Base-by-base conservation (phyloP, 305 asterid species). In the Rubia tinctorum region DNA sequence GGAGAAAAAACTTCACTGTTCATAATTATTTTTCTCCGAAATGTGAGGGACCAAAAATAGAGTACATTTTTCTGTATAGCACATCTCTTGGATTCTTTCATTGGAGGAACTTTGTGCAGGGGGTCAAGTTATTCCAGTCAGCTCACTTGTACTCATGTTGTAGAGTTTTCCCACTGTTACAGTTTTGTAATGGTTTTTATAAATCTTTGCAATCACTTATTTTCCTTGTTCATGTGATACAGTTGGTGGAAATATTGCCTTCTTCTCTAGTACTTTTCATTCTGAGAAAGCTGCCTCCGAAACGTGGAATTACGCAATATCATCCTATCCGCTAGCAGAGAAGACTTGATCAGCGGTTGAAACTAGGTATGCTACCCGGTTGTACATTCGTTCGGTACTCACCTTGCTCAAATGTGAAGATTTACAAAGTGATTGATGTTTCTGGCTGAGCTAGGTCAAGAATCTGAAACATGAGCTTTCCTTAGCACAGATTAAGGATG, bases 251-350 rank as follows among this genome's bases (percentile, higher is more conserved):
- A 86, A 90, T 94, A 78, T 64, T 92, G 75, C 99, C 99, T 20
- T 94, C 99, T 42, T 83, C 96, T 0, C 95, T 94, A 11, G 97
- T 94, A 71, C 98, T 94, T 81, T 94, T 90, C 88, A 94, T 95
- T 79, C 83, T 95, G 94, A 83, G 98, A 84, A 95, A 95, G 86
- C 75, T 95, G 83, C 99, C 99, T 68, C 98, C 99, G 13, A 95
- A 87, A 75, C 93, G 97, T 30, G 95, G 96, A 64, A 86, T 90
- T 76, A 92, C 96, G 9, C 98, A 95, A 37, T 95, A 95, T 83
- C 99, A 92, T 80, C 96, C 96, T 39, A 92, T 95, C 76, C 93
- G 89, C 83, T 90, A 86, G 87, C 49, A 6, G 22, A 63, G 40
- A 49, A 68, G 22, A 58, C 15, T 40, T 39, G 42, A 39, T n/a